Evolutionary conservation across 805 yeast genomes (phyloP), one percentile per base, ranked within the genome.

Genomic region (Candida qinlingensis): DNA sequence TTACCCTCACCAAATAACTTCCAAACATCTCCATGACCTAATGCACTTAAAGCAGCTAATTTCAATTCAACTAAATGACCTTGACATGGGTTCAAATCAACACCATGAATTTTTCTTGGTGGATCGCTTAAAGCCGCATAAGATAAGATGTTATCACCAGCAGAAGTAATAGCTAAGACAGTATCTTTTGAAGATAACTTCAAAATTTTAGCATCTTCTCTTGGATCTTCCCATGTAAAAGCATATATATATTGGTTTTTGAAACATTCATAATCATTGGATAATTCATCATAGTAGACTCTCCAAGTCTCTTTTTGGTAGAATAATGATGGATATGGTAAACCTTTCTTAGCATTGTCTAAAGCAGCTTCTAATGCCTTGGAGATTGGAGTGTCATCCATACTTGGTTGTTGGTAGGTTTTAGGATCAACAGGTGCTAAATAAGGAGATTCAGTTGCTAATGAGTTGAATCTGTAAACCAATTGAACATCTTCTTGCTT

Each of bases 191-290:
- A 66, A 33, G 73, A 70, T 58, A 87, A 71, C 40, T 81, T 75
- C 56, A 87, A 72, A 48, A 87, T 83, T 44, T 74, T 74, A 51
- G 79, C 77, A 68, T 87, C 96, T 67, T 85, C 94, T 48, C 85
- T 75, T 31, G 95, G 95, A 62, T 87, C 96, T 66, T 87, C 96
- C 96, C 96, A 87, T 6, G 95, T 87, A 66, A 87, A 87, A 5
- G 95, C 91, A 62, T 87, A 87, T 51, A 87, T 87, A 64, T 85
- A 87, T 67, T 87, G 90, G 60, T 85, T 76, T 50, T 77, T 80
- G 70, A 87, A 87, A 64, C 85, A 90, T 44, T 75, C 77, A 62
- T 83, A 83, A 55, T 76, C 76, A 7, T 84, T 80, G 59, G 79
- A 78, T 54, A 80, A 63, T 59, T 85, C 92, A 63, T 87, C 89